Conservation (phyloP, 495 filamentous ascomycete species). For the Penicillium canariense region DNA sequence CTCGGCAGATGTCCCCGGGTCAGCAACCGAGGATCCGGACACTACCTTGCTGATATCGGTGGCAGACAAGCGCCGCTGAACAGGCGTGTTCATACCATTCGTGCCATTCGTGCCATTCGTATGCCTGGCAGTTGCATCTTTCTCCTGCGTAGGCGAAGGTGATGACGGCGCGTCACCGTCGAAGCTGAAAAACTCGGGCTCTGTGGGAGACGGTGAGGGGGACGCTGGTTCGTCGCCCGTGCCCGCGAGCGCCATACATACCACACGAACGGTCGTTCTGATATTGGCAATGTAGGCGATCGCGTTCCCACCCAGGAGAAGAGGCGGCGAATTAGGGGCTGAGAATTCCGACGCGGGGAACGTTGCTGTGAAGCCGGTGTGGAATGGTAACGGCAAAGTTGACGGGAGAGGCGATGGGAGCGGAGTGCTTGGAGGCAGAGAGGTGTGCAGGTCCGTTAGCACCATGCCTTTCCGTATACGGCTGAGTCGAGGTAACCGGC, state of each 20-base stretch:
- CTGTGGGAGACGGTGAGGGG: constrained; percentile 26
- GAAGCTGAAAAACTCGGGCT: constrained; percentile 64
- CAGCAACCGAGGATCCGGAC: constrained; percentile 9
- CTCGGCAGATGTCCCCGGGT: constrained; percentile 20
- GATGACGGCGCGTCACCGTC: constrained; percentile 47
- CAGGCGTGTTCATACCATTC: not conserved
- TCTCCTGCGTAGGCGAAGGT: constrained; percentile 33
- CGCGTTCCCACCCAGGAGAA: constrained; percentile 61
- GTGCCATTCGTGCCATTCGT: not conserved
- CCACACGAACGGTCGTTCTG: constrained; percentile 72
- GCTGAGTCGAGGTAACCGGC: constrained; percentile 27
- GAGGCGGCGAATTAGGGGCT: constrained; percentile 36
- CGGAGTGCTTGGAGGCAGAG: constrained; percentile 34
- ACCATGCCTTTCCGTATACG: constrained; percentile 84
- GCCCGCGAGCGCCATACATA: constrained; percentile 47
- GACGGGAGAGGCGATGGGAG: constrained; percentile 23
- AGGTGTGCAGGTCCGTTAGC: constrained; percentile 55
- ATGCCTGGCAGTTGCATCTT: constrained; percentile 2
- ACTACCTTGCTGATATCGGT: constrained; percentile 29
- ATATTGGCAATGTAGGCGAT: constrained; percentile 85
- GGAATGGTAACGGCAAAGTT: constrained; percentile 37
- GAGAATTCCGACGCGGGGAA: constrained; percentile 44
- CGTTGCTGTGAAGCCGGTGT: constrained; percentile 47
- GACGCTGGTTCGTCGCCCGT: constrained; percentile 27
- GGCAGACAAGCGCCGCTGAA: constrained; percentile 10